Percentiles rank a stretch among this genome's conserved stretches.
Evolutionary conservation across 1,139 yeast genomes (phyloP).

Genomic region (Candida labiduridarum): DNA sequence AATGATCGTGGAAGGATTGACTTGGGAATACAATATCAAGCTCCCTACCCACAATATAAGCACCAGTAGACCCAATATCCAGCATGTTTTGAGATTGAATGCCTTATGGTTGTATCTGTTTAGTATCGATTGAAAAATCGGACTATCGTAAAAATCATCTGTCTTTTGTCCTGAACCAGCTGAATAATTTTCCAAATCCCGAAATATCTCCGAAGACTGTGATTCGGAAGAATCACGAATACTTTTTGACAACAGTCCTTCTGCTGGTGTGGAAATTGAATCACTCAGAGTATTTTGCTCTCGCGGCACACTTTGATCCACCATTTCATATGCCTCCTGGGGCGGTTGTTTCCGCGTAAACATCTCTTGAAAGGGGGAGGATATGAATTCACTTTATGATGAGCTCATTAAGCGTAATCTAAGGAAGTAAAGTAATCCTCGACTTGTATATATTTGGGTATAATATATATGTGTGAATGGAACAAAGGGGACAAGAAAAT

Average conservation of each 20-base stretch:
- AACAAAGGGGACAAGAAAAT: no score
- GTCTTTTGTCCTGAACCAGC: constrained; percentile 7
- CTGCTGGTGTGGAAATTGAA: constrained; percentile 5
- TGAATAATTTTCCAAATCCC: constrained; percentile 27
- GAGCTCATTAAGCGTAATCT: no score
- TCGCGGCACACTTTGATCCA: constrained; percentile 16
- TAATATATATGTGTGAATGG: no score
- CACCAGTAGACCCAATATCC: constrained; percentile 10
- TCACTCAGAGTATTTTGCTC: constrained; percentile 6
- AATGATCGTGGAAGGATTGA: constrained; percentile 23
- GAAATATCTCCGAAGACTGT: constrained; percentile 31
- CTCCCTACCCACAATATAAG: constrained; percentile 30
- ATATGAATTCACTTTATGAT: not conserved
- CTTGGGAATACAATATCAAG: constrained; percentile 33
- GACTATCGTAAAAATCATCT: constrained; percentile 29
- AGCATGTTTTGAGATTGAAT: constrained; percentile 13
- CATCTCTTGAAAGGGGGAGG: constrained; percentile 4
- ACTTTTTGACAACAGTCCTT: not conserved
- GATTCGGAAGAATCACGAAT: constrained; percentile 20
- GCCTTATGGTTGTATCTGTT: constrained; percentile 22
- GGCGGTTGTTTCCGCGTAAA: constrained; percentile 9
- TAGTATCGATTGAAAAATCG: constrained; percentile 27
- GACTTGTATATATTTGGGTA: no score
- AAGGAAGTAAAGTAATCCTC: no score
- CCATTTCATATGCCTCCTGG: constrained; percentile 28